phyloP scores from a whole-genome alignment of 2,329 filamentous ascomycete species.

The Rutstroemia sp. region DNA sequence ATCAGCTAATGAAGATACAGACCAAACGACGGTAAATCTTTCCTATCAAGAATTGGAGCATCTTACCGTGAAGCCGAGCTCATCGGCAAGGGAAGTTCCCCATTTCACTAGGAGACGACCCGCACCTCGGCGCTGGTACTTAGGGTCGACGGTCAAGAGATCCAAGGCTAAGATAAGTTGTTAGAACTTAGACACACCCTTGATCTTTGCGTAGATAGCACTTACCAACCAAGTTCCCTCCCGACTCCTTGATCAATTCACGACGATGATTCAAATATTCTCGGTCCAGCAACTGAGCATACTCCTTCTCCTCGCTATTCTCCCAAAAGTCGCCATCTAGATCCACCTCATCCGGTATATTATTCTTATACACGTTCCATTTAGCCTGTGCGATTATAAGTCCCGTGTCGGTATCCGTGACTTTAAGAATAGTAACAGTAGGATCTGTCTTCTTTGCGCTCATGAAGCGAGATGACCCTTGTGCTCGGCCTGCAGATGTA shows the following conservation, averaged over 20 bases:
- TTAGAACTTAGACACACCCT: no score
- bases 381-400: neutral
- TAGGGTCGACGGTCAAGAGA: neutral
- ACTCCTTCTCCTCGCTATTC: neutral
- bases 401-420: neutral
- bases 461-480: neutral
- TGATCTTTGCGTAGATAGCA: neutral
- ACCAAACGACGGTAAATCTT: neutral
- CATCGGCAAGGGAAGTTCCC: neutral
- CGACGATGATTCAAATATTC: neutral
- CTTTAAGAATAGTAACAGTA: neutral
- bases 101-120: neutral
- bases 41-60: no score
- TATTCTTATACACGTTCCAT: neutral
- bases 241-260: neutral
- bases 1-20: neutral
- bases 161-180: neutral
- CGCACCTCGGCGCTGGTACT: neutral
- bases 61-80: neutral
- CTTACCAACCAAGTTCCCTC: neutral
- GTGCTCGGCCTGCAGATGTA: neutral
- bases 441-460: neutral
- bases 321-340: neutral
- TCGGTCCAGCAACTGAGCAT: neutral
- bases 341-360: neutral